phyloP scores from a whole-genome alignment of 139 green algal species.

The Pleodorina starrii region DNA sequence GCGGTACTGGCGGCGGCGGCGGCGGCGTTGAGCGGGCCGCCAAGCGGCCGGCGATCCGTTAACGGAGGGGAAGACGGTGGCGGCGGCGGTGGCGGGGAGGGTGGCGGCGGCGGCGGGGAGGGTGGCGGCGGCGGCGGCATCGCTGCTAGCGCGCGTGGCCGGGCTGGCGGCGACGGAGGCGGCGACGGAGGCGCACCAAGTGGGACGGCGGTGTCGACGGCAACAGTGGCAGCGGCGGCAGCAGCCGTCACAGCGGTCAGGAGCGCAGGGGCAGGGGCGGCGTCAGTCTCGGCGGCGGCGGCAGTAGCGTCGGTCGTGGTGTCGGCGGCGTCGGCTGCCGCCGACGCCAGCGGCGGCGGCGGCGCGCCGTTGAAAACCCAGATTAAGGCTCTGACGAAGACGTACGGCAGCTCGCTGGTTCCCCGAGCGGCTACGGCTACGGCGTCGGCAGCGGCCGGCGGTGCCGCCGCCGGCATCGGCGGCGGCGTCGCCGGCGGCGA shows the following conservation, averaged over 20 bases:
- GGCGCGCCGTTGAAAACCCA: not conserved
- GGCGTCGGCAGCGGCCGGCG: not conserved
- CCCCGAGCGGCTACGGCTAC: not conserved
- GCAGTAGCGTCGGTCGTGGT: not conserved
- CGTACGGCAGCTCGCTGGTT: not conserved
- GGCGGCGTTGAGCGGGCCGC: not conserved
- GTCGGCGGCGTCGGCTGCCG: too few species aligned
- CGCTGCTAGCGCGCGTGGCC: not conserved
- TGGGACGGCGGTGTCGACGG: not conserved
- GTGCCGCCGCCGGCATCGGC: not conserved
- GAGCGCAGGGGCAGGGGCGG: not conserved
- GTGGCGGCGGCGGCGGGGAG: not conserved
- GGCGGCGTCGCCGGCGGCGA: not conserved
- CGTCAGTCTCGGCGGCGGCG: not conserved
- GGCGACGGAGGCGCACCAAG: not conserved
- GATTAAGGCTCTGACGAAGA: constrained; percentile 9
- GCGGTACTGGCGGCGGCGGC: not conserved
- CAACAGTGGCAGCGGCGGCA: not conserved
- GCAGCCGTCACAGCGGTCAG: not conserved
- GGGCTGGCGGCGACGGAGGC: not conserved
- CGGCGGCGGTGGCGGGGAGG: not conserved
- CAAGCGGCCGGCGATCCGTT: not conserved
- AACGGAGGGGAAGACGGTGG: not conserved
- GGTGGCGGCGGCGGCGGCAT: not conserved
- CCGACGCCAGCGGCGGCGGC: not conserved